phyloP scores from a whole-genome alignment of 1,284 basidiomycete species.

The Vanrija pseudolonga region DNA sequence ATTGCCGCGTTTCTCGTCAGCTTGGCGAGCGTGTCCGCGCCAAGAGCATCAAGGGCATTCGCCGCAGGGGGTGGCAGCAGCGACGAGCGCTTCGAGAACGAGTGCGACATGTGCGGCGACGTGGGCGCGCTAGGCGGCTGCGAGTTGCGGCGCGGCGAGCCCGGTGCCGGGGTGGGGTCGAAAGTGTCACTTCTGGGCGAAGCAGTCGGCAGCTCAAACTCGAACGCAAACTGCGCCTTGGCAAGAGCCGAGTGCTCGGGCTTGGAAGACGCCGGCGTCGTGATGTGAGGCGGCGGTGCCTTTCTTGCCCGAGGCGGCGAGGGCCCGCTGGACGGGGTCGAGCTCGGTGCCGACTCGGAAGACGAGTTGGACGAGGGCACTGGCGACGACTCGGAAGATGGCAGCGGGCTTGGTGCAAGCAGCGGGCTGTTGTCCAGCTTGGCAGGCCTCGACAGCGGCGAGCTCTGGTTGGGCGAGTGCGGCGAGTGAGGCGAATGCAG shows the following conservation, averaged over 20 bases:
- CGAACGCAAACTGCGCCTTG: conserved; percentile 35
- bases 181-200: conserved; percentile 49
- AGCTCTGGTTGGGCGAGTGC: neutral
- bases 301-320: conserved; percentile 17
- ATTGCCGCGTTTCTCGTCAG: neutral
- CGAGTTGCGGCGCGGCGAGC: conserved; percentile 19
- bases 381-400: conserved; percentile 3
- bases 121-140: conserved; percentile 36
- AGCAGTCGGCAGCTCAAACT: conserved; percentile 48
- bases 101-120: conserved; percentile 47
- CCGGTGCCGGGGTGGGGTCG: conserved; percentile 30
- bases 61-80: conserved; percentile 46
- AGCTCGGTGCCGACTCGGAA: neutral
- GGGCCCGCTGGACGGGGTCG: neutral
- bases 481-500: neutral
- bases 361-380: conserved; percentile 8
- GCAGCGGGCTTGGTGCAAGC: conserved; percentile 14
- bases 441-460: neutral
- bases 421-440: neutral
- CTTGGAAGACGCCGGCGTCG: conserved; percentile 12
- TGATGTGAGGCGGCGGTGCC: conserved; percentile 33
- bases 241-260: conserved; percentile 1
- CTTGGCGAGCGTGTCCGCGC: conserved; percentile 2
- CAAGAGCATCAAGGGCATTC: conserved; percentile 34
- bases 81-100: conserved; percentile 47